Base-by-base conservation (phyloP, 2,329 filamentous ascomycete genomes). In the Calonectria naviculata region DNA sequence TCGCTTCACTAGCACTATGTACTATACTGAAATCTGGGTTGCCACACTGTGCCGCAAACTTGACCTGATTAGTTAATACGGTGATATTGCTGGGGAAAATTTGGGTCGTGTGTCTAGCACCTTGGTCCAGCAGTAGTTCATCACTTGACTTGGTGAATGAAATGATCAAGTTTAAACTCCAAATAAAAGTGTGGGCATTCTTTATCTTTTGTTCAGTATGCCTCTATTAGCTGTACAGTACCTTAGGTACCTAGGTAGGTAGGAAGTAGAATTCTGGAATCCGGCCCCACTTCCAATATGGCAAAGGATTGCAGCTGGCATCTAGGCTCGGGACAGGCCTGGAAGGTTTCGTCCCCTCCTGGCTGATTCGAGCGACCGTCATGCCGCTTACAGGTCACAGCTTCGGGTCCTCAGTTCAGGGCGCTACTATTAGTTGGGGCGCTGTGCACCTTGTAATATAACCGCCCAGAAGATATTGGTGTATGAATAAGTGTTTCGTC, bases 381-480 rank as follows among this genome's bases (percentile, higher is more conserved):
- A 21, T 60, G 21, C n/a, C 49, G 58, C 65, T 61, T 41, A 63
- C 41, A 65, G 65, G 64, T 31, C 54, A 44, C 34, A 15, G 49
- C 42, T 44, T 49, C 41, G 29, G 60, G 47, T 68, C 69, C 47
- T 28, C n/a, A 34, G 65, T 38, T 21, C 60, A 28, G 21, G 68
- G 36, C 31, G 63, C 42, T 63, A 62, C 63, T 28, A 52, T 49
- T 60, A 67, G 68, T 67, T 29, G 49, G 75, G 68, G 69, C 54
- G 58, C 46, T 56, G 63, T 73, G 75, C 52, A 67, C 62, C 61
- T 75, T 74, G 58, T 44, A 77, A 75, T 74, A 71, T 73, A 66
- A 69, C 56, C 66, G 49, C 62, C 61, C 29, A 38, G 75, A 68
- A 61, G 71, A 75, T 68, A 71, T 73, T 73, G 52, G 68, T 68